Base-by-base conservation (phyloP, 108 stramenopile genomes). In the Conticribra guillardii region DNA sequence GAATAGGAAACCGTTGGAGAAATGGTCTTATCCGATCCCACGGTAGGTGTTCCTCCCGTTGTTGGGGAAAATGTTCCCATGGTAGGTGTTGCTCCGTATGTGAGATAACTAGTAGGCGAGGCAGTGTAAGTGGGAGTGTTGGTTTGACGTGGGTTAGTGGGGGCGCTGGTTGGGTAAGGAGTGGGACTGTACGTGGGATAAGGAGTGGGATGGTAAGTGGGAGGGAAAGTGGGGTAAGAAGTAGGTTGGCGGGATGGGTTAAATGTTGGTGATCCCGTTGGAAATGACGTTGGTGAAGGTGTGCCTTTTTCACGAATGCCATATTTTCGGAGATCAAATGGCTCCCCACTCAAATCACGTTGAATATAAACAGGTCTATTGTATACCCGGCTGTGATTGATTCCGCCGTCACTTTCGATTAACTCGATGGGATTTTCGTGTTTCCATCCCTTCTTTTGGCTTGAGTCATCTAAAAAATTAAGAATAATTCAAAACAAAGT, bases 241-340 rank as follows among this genome's bases (percentile, higher is more conserved):
- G n/a, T n/a, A n/a, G n/a, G n/a, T n/a, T n/a, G n/a, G n/a, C n/a
- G n/a, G n/a, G n/a, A n/a, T n/a, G n/a, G n/a, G n/a, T n/a, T n/a
- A n/a, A n/a, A n/a, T n/a, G n/a, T n/a, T n/a, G n/a, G n/a, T n/a
- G n/a, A n/a, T n/a, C n/a, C 19, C 2, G 45, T 27, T 17, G 37
- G n/a, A 23, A 48, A 27, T 23, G 37, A 27, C 4, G 5, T 14
- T 9, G 15, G 7, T 5, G 26, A 2, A n/a, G 21, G 2, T 41
- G 28, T 17, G 21, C 15, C 5, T 8, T 27, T 14, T 30, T 34
- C 8, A 11, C 17, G 50, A 53, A 18, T 53, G 50, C 55, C 54
- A 45, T 53, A 67, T 29, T 55, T 55, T 26, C 66, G 26, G 50
- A 51, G 41, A 46, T 67, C 66, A 46, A 55, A 67, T 46, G 66